Evolutionary conservation across 345 rosid genomes (phyloP).

Genomic region (Durio zibethinus): DNA sequence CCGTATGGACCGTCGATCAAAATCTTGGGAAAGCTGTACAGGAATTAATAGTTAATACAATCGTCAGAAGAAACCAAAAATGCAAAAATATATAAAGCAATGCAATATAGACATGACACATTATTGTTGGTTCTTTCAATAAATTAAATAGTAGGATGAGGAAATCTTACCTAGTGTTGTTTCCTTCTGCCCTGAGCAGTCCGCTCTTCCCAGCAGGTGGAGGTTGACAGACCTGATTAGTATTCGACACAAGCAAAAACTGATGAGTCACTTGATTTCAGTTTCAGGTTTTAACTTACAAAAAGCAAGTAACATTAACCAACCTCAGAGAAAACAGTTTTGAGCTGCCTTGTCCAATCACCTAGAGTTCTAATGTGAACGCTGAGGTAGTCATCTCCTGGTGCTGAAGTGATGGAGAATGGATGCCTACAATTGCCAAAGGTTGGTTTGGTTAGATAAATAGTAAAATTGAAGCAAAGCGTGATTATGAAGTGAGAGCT

Average conservation of each 20-base stretch:
- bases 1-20: constrained; percentile 87
- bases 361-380: constrained; percentile 85
- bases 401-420: constrained; percentile 91
- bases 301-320: not conserved
- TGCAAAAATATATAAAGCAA: not conserved
- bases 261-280: not conserved
- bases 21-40: constrained; percentile 61
- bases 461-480: not conserved
- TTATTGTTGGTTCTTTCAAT: not conserved
- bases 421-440: constrained; percentile 56
- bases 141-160: not conserved
- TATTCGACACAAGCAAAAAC: not conserved
- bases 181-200: constrained; percentile 23
- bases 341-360: constrained; percentile 86
- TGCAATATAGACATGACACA: not conserved
- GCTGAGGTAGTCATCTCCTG: constrained; percentile 78
- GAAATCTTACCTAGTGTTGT: constrained; percentile 40
- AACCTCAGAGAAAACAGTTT: constrained; percentile 71
- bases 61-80: not conserved
- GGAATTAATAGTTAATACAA: not conserved
- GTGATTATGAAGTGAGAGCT: not conserved
- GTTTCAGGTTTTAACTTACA: not conserved
- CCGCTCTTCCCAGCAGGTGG: constrained; percentile 22
- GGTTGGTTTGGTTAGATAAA: not conserved
- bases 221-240: constrained; percentile 37